These are phyloP conservation scores for Blumeriella jaapii DNA, from an alignment of 2,329 filamentous ascomycete species.

Conservation along the genomic window DNA sequence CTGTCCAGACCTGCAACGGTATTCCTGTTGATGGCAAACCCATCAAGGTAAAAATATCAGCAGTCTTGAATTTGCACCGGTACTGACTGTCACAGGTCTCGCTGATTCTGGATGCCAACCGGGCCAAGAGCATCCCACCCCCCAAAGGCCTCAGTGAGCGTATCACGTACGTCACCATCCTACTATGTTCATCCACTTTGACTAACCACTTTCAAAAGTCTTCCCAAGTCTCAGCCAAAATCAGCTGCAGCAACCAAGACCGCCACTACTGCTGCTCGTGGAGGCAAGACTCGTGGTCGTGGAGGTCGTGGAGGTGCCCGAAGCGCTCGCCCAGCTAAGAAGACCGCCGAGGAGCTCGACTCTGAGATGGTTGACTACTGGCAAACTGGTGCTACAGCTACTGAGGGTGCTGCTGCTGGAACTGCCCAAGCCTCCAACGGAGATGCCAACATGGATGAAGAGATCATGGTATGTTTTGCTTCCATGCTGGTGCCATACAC, in stretches of 20 bases:
- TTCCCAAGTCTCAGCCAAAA: conserved; percentile 67
- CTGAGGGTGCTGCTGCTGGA: conserved; percentile 33
- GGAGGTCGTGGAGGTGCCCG: conserved; percentile 37
- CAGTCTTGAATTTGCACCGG: conserved; percentile 26
- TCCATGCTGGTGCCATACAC: not conserved
- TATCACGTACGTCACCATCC: conserved; percentile 47
- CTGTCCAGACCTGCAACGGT: conserved; percentile 74
- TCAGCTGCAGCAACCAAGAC: conserved; percentile 67
- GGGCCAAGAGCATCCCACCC: conserved; percentile 53
- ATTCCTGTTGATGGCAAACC: conserved; percentile 80
- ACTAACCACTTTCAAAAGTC: conserved; percentile 30
- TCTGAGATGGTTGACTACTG: conserved; percentile 98
- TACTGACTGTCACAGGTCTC: conserved; percentile 53
- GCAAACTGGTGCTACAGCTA: conserved; percentile 35
- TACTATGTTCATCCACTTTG: not conserved
- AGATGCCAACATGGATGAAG: conserved; percentile 56
- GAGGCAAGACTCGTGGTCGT: conserved; percentile 29
- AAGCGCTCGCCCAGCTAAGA: conserved; percentile 59
- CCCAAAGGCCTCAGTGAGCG: conserved; percentile 76
- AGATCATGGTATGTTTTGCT: conserved; percentile 33
- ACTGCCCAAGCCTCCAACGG: conserved; percentile 29
- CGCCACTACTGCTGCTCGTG: conserved; percentile 44
- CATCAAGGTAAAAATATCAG: conserved; percentile 86
- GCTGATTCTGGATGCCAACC: conserved; percentile 71
- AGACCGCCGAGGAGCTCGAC: conserved; percentile 92